Percentiles rank a stretch among this genome's conserved stretches.
Evolutionary conservation across 176 grass and related monocot genomes (phyloP).

Genomic region (Eragrostis curvula): DNA sequence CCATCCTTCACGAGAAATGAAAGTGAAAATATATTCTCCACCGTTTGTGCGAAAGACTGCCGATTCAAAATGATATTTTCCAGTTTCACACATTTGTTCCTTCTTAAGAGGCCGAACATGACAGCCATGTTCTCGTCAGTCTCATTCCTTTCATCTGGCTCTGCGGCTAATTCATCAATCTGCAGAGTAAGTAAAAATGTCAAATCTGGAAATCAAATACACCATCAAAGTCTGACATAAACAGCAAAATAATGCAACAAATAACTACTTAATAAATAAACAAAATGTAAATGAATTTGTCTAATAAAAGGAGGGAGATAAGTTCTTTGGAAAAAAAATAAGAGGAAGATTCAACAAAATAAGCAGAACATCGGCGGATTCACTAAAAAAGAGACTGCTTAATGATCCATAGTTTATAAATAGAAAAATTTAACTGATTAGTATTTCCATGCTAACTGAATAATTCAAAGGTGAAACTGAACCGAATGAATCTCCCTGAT

Average conservation of each 20-base stretch:
- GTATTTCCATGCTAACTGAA: too few relatives aligned
- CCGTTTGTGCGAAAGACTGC: conserved; percentile 46
- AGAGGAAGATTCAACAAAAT: too few relatives aligned
- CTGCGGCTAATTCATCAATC: conserved; percentile 34
- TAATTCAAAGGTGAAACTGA: too few relatives aligned
- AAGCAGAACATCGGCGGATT: too few relatives aligned
- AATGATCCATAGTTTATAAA: too few relatives aligned
- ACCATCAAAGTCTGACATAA: background rate
- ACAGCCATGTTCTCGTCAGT: conserved; percentile 38
- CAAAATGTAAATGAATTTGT: too few relatives aligned
- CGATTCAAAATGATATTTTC: conserved; percentile 49
- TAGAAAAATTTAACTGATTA: too few relatives aligned
- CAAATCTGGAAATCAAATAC: background rate
- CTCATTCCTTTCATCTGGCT: conserved; percentile 41
- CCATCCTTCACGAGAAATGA: conserved; percentile 62
- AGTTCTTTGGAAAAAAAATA: too few relatives aligned
- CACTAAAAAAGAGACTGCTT: too few relatives aligned
- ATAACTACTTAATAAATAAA: too few relatives aligned
- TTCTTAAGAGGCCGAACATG: conserved; percentile 46
- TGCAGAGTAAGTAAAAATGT: background rate
- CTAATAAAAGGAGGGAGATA: too few relatives aligned
- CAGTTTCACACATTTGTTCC: conserved; percentile 27
- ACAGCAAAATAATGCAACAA: background rate
- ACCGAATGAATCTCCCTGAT: too few relatives aligned
- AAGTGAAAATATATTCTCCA: conserved; percentile 59